A percentile compares a stretch with the other conserved stretches of the same genome.
phyloP scores from a whole-genome alignment of 1,284 basidiomycete species.

The Limonomyces culmigenus region DNA sequence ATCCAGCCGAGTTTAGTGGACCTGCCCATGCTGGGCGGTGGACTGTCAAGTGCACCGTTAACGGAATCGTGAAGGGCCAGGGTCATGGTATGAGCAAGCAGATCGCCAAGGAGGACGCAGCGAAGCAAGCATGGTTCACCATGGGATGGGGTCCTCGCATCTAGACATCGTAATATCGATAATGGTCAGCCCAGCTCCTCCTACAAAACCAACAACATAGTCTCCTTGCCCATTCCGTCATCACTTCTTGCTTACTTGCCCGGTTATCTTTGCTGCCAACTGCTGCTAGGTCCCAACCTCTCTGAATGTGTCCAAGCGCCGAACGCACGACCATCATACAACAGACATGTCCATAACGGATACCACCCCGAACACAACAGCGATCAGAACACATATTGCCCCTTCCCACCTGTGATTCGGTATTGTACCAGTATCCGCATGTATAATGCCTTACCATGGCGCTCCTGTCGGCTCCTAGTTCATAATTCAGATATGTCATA shows the following conservation, averaged over 20 bases:
- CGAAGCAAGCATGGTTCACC: constrained; percentile 43
- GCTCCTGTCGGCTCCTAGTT: background rate
- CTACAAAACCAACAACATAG: background rate
- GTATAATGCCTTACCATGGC: background rate
- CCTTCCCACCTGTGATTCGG: background rate
- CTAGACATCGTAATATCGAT: too few species aligned
- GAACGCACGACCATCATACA: background rate
- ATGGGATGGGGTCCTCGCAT: constrained; percentile 61
- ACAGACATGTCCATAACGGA: background rate
- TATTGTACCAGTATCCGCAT: background rate
- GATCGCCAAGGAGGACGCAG: constrained; percentile 58
- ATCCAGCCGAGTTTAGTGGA: constrained; percentile 1
- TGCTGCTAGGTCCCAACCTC: background rate
- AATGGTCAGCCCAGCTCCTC: too few species aligned
- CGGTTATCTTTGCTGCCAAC: background rate
- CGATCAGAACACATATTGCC: background rate
- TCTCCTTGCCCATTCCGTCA: background rate
- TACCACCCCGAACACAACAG: background rate
- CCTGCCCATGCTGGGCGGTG: constrained; percentile 3
- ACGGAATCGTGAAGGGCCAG: constrained; percentile 45
- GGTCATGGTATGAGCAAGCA: constrained; percentile 50
- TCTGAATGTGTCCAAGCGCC: background rate
- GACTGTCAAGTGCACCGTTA: constrained; percentile 24
- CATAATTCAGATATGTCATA: background rate
- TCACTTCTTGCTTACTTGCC: background rate